Evolutionary conservation across 2,329 filamentous ascomycete genomes (phyloP), one percentile per base, ranked within the genome.

Genomic region (Arthrobotrys conoides): DNA sequence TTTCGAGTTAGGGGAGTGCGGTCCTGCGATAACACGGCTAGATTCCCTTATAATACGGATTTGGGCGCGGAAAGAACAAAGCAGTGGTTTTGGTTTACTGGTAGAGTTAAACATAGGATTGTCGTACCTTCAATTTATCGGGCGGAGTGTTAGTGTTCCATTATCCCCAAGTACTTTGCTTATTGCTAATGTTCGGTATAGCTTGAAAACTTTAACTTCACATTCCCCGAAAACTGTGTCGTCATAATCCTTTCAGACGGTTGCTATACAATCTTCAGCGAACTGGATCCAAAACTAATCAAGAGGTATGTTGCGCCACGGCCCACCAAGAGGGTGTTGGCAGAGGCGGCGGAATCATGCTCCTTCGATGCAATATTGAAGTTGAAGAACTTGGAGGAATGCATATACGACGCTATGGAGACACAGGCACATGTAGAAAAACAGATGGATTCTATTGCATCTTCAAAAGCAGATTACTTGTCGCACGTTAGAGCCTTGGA

Each of bases 281-380:
- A 90, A 80, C 83, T 89, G 68, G 67, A 77, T 71, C 73, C 73
- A 4, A 77, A 77, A 48, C 53, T 77, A 2, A 12, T 71, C 53
- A 77, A 68, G 44, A 77, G 68, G 12, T 77, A 66, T 66, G 72
- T 48, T 36, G 51, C 46, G 22, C 87, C 88, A 2, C 84, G 87
- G 6, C 83, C 86, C 41, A 76, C 83, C 76, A 63, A 83, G n/a
- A 68, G 71, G n/a, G 20, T 66, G 46, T 46, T 71, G 68, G 83
- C 38, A 84, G 85, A 81, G 82, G 83, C 48, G 79, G 82, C 22
- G 4, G 51, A 66, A 20, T 89, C 88, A 0, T 89, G 89, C 0
- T 90, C 90, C 0, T 92, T 91, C 82, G 90, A 92, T 82, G 87
- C 89, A 5, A 83, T 92, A 48, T 89, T 91, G 86, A 87, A 89